A percentile compares a stretch with the other conserved stretches of the same genome.
Evolutionary conservation across 805 yeast genomes (phyloP).

Genomic region (Wickerhamiella shivajii): DNA sequence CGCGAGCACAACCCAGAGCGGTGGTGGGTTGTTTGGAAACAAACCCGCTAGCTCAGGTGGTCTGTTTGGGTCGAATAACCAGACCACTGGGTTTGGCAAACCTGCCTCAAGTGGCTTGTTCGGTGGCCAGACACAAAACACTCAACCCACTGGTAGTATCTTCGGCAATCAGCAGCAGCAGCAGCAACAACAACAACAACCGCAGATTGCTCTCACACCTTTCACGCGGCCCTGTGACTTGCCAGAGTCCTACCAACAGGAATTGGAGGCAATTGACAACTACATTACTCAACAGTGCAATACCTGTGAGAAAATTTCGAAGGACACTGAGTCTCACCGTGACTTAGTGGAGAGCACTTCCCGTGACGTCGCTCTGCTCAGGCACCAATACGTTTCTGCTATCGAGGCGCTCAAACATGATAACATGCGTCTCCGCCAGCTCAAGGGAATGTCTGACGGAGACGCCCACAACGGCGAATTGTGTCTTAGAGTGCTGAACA

Average conservation of each 20-base stretch:
- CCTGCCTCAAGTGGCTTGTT: constrained; percentile 20
- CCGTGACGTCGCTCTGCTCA: constrained; percentile 38
- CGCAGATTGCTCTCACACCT: constrained; percentile 31
- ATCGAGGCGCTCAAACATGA: constrained; percentile 40
- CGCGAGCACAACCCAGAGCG: constrained; percentile 12
- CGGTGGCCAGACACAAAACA: constrained; percentile 20
- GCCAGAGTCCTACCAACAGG: constrained; percentile 37
- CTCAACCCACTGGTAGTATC: constrained; percentile 20
- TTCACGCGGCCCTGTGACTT: constrained; percentile 46
- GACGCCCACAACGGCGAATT: constrained; percentile 23
- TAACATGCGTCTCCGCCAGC: constrained; percentile 22
- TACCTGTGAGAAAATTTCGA: constrained; percentile 36
- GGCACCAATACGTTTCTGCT: constrained; percentile 34
- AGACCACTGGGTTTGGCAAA: constrained; percentile 5
- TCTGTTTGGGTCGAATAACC: constrained; percentile 11
- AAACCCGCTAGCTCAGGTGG: constrained; percentile 1
- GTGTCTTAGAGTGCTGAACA: constrained; percentile 17
- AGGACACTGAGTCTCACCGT: constrained; percentile 30
- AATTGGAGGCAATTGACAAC: constrained; percentile 39
- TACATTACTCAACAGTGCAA: constrained; percentile 40
- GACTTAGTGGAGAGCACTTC: constrained; percentile 35
- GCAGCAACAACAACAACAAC: constrained; percentile 18
- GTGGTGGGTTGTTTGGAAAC: constrained; percentile 16
- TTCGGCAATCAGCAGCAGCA: constrained; percentile 20
- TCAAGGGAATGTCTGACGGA: constrained; percentile 18